phyloP scores from a whole-genome alignment of 1,284 basidiomycete species.

The Hymenochaete sp. region DNA sequence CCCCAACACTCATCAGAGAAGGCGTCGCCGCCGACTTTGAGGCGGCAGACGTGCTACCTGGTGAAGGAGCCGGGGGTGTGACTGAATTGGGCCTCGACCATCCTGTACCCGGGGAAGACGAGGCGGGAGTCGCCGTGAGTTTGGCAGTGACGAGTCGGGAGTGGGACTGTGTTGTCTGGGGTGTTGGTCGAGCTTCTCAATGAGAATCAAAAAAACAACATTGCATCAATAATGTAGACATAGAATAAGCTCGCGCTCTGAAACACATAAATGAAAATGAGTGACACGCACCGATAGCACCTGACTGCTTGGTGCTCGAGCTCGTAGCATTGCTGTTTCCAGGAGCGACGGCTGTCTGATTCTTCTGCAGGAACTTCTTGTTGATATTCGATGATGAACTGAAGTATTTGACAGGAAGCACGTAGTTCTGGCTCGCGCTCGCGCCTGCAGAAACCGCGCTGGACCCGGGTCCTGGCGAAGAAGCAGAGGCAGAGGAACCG shows the following conservation, averaged over 20 bases:
- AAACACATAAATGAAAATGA: neutral
- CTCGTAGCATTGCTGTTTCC: constrained; percentile 1
- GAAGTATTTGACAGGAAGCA: constrained; percentile 74
- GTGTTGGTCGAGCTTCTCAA: constrained; percentile 43
- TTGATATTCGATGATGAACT: constrained; percentile 83
- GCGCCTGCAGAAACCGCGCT: constrained; percentile 20
- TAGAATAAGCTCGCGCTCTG: neutral
- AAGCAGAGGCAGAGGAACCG: neutral
- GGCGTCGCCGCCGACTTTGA: constrained; percentile 25
- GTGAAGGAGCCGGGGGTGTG: constrained; percentile 45
- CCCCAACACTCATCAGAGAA: constrained; percentile 24
- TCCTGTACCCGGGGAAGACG: constrained; percentile 50
- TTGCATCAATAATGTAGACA: constrained; percentile 7
- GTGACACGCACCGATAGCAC: constrained; percentile 39
- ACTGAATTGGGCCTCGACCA: constrained; percentile 73
- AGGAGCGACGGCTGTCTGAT: constrained; percentile 28
- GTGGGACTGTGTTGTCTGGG: constrained; percentile 50
- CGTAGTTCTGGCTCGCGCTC: constrained; percentile 20
- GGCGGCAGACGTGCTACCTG: constrained; percentile 27
- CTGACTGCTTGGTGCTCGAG: constrained; percentile 36
- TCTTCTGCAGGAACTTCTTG: constrained; percentile 90
- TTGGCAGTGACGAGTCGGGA: constrained; percentile 79
- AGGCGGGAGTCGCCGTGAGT: constrained; percentile 57
- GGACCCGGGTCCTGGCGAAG: neutral
- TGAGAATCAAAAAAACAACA: constrained; percentile 6